These are phyloP conservation scores for Kingdonia uniflora DNA, from an alignment of 164 flowering plant genomes.

Conservation along the genomic window DNA sequence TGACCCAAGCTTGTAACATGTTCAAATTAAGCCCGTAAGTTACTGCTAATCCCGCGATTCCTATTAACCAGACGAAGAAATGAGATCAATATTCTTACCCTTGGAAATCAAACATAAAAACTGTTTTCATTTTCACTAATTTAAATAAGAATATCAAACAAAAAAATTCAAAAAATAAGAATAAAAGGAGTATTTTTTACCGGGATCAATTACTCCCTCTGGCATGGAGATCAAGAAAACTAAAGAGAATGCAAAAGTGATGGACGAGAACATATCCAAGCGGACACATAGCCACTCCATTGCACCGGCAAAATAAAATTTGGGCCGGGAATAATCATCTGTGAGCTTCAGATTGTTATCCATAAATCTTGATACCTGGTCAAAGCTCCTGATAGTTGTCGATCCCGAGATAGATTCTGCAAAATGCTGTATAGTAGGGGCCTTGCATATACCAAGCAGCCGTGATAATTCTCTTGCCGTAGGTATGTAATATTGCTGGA, in stretches of 20 bases:
- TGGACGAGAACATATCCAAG: constrained; percentile 28
- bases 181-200: constrained; percentile 10
- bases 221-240: constrained; percentile 33
- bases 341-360: constrained; percentile 19
- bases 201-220: constrained; percentile 27
- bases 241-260: constrained; percentile 28
- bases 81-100: background rate
- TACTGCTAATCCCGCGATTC: constrained; percentile 40
- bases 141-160: no score
- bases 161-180: background rate
- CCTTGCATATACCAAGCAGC: constrained; percentile 27
- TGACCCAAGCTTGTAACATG: constrained; percentile 19
- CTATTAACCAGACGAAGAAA: constrained; percentile 11
- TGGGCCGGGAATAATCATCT: constrained; percentile 24
- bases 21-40: constrained; percentile 44
- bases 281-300: constrained; percentile 42
- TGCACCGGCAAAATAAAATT: constrained; percentile 24
- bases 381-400: constrained; percentile 35
- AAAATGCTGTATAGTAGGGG: constrained; percentile 40
- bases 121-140: no score
- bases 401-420: constrained; percentile 36
- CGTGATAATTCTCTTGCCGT: constrained; percentile 28
- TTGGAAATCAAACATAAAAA: no score
- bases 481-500: constrained; percentile 33
- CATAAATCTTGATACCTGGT: constrained; percentile 27